phyloP scores from a whole-genome alignment of 192 early-diverging fungal genomes.

The Backusella luteola region DNA sequence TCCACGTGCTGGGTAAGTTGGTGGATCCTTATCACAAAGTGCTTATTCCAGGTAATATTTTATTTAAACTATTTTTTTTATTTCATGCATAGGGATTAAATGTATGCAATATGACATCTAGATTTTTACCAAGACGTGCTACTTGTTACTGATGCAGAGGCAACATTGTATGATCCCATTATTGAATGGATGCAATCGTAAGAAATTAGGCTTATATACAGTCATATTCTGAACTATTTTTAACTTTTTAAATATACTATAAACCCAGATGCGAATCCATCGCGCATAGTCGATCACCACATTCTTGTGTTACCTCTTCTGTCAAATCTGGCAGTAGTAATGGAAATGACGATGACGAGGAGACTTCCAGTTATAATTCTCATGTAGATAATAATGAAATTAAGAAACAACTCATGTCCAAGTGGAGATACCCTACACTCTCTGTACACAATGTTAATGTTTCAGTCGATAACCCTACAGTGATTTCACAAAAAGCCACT shows the following conservation, averaged over 20 bases:
- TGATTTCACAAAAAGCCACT: constrained; percentile 63
- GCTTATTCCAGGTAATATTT: constrained; percentile 50
- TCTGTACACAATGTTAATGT: constrained; percentile 74
- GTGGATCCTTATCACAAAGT: constrained; percentile 51
- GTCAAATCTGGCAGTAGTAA: background rate
- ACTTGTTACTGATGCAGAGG: constrained; percentile 45
- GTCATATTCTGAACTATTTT: background rate
- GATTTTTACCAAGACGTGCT: constrained; percentile 62
- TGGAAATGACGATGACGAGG: constrained; percentile 3
- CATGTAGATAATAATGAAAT: background rate
- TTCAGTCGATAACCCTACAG: constrained; percentile 63
- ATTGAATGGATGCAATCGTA: constrained; percentile 36
- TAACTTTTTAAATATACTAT: background rate
- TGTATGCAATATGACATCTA: constrained; percentile 7
- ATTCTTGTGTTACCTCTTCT: constrained; percentile 3
- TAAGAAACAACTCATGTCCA: constrained; percentile 53
- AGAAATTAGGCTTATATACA: background rate
- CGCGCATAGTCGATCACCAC: background rate
- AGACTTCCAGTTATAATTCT: constrained; percentile 8
- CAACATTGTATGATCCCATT: constrained; percentile 50
- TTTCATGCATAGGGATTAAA: background rate
- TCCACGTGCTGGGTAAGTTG: constrained; percentile 55
- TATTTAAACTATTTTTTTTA: background rate
- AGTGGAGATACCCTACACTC: constrained; percentile 72
- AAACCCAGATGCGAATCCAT: background rate